Conservation (phyloP, 169 alveolate genomes). For the Plasmodium adleri region DNA sequence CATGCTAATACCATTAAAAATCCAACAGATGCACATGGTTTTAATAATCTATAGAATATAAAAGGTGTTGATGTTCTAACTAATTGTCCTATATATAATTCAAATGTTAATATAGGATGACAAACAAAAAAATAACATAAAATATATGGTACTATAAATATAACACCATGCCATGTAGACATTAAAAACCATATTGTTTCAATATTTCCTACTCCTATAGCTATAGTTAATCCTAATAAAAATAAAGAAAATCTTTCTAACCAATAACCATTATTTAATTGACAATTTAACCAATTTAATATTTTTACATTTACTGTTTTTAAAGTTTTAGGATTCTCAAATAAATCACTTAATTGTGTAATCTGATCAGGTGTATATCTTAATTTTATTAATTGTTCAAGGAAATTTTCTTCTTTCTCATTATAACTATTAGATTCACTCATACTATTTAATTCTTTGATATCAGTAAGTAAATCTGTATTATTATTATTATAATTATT, state of each 20-base stretch:
- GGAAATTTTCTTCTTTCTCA: constrained; percentile 28
- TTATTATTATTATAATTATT: not conserved
- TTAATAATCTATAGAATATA: constrained; percentile 78
- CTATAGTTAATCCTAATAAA: constrained; percentile 82
- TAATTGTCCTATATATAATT: constrained; percentile 82
- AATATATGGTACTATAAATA: constrained; percentile 80
- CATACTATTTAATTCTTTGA: constrained; percentile 38
- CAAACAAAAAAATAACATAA: constrained; percentile 80
- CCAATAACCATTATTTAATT: constrained; percentile 83
- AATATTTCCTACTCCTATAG: constrained; percentile 85
- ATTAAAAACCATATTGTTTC: constrained; percentile 83
- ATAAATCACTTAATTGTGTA: constrained; percentile 81
- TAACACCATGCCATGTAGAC: constrained; percentile 83
- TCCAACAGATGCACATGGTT: constrained; percentile 83
- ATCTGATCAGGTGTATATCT: constrained; percentile 83
- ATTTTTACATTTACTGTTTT: constrained; percentile 73
- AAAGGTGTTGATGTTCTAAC: constrained; percentile 80
- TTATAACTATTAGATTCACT: constrained; percentile 11
- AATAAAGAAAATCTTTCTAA: constrained; percentile 80
- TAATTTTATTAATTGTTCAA: constrained; percentile 72
- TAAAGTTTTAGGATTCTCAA: constrained; percentile 81
- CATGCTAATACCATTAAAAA: constrained; percentile 81
- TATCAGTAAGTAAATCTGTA: constrained; percentile 16
- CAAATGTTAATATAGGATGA: constrained; percentile 84
- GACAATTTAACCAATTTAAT: constrained; percentile 80